Evolutionary conservation across 2,329 filamentous ascomycete species (phyloP).

Genomic region (Ophiognomonia clavigignenti-juglandacearum): DNA sequence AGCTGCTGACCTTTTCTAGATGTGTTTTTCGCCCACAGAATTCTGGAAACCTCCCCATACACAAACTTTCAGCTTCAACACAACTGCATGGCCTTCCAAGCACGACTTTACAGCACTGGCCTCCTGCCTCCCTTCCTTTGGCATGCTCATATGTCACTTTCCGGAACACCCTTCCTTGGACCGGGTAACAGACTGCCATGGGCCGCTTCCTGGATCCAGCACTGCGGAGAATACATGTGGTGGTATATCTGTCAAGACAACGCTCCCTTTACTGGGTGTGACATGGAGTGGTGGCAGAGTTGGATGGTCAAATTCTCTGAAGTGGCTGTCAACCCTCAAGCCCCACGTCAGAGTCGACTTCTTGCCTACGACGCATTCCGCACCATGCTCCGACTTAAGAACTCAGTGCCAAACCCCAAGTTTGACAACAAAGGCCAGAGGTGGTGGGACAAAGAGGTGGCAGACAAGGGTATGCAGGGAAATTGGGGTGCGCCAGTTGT

Average conservation of each 20-base stretch:
- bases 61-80: no score
- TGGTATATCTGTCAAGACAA: background rate
- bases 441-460: background rate
- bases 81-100: background rate
- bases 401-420: background rate
- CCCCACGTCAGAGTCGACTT: background rate
- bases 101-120: background rate
- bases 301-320: background rate
- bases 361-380: background rate
- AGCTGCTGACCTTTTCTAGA: no score
- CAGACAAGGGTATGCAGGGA: background rate
- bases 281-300: background rate
- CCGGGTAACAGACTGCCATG: background rate
- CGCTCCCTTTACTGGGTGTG: no score
- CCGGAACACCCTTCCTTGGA: background rate
- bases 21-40: background rate
- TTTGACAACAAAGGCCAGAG: background rate
- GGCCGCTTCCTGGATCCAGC: background rate
- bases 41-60: background rate
- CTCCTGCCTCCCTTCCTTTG: background rate
- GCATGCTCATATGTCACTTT: background rate
- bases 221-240: background rate
- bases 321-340: background rate
- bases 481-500: background rate
- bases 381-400: background rate